Percentiles rank a stretch among this genome's conserved stretches.
These are phyloP conservation scores for Fusarium pilosicola DNA, from an alignment of 2,329 filamentous ascomycete genomes.

Conservation along the genomic window DNA sequence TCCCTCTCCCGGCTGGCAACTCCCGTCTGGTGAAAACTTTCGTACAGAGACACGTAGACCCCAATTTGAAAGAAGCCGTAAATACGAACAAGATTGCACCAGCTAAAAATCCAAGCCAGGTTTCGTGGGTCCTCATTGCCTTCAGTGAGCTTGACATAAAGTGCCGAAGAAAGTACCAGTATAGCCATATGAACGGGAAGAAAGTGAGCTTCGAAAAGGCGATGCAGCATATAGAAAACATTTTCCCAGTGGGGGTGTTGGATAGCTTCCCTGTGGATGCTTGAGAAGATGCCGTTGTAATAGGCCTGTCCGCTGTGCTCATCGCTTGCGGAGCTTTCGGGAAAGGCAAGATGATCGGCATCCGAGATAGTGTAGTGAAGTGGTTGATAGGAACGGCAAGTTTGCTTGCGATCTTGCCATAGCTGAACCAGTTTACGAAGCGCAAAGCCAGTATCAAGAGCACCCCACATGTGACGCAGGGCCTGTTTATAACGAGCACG, in stretches of 20 bases:
- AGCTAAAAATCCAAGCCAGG: slow-evolving; percentile 67
- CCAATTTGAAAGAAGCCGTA: slow-evolving; percentile 71
- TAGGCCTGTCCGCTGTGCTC: slow-evolving; percentile 53
- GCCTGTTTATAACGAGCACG: slow-evolving; percentile 76
- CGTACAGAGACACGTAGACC: slow-evolving; percentile 73
- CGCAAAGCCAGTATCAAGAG: slow-evolving; percentile 74
- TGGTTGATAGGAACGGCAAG: slow-evolving; percentile 63
- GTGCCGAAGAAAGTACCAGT: slow-evolving; percentile 68
- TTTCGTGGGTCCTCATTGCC: slow-evolving; percentile 61
- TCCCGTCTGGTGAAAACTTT: slow-evolving; percentile 71
- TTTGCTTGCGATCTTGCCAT: slow-evolving; percentile 67
- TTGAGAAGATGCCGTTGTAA: slow-evolving; percentile 65
- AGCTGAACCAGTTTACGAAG: slow-evolving; percentile 67
- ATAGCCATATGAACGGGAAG: slow-evolving; percentile 74
- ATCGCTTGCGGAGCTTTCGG: slow-evolving; percentile 54
- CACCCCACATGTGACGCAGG: slow-evolving; percentile 80
- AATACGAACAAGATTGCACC: slow-evolving; percentile 69
- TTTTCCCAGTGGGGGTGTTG: slow-evolving; percentile 64
- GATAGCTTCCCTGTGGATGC: slow-evolving; percentile 62
- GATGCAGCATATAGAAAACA: slow-evolving; percentile 68
- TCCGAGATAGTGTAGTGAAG: slow-evolving; percentile 62
- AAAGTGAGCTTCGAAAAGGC: slow-evolving; percentile 80
- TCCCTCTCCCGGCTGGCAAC: slow-evolving; percentile 70
- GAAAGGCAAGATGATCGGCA: slow-evolving; percentile 58
- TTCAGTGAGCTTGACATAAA: slow-evolving; percentile 67